Percentiles rank a stretch among this genome's conserved stretches.
phyloP scores from a whole-genome alignment of 345 rosid genomes.

The Gynandropsis gynandra region DNA sequence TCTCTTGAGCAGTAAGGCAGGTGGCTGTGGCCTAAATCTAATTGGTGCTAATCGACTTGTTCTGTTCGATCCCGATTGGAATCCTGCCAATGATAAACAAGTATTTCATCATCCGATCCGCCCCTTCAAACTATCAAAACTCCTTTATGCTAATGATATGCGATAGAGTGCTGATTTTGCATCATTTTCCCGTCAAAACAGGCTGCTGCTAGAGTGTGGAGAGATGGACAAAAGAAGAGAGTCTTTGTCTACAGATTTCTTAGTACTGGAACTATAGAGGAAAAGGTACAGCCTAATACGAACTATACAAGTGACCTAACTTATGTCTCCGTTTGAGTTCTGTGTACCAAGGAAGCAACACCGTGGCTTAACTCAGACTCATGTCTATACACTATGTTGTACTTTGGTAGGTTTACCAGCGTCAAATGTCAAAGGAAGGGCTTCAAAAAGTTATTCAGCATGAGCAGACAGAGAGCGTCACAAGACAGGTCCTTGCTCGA shows the following conservation, averaged over 20 bases:
- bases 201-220: constrained; percentile 99
- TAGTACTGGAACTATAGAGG: constrained; percentile 96
- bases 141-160: constrained; percentile 13
- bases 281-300: constrained; percentile 52
- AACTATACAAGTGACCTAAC: background rate
- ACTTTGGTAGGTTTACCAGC: constrained; percentile 78
- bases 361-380: constrained; percentile 13
- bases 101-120: constrained; percentile 30
- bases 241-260: constrained; percentile 91
- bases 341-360: background rate
- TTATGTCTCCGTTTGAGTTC: no score
- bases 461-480: constrained; percentile 44
- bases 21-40: constrained; percentile 98
- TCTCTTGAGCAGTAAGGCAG: constrained; percentile 97
- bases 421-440: constrained; percentile 99
- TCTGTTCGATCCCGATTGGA: constrained; percentile 99
- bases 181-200: constrained; percentile 27
- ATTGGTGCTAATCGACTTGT: constrained; percentile 91
- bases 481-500: constrained; percentile 42
- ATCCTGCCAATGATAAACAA: constrained; percentile 99
- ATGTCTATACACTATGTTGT: constrained; percentile 12
- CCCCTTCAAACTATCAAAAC: constrained; percentile 9
- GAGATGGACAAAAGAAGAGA: constrained; percentile 99
- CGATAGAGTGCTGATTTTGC: constrained; percentile 21
- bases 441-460: constrained; percentile 90